Conservation (phyloP, 495 filamentous ascomycete species). For the Aspergillus bridgeri region DNA sequence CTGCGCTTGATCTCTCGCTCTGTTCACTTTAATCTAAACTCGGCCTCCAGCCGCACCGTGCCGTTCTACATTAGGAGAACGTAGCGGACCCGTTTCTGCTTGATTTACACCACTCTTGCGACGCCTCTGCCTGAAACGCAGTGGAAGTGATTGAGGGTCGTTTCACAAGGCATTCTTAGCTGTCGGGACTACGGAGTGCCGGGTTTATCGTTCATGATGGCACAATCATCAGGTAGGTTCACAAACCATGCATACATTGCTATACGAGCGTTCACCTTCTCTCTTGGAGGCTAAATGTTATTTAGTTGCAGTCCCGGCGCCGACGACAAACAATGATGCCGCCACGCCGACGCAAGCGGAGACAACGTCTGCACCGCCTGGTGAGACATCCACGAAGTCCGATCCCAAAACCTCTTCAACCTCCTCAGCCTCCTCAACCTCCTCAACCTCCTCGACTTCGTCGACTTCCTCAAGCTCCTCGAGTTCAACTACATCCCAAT, state of each 20-base stretch:
- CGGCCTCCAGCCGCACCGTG: not conserved
- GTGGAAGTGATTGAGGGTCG: not conserved
- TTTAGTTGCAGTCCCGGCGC: constrained; percentile 2
- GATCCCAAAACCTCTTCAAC: constrained; percentile 15
- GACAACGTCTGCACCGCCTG: constrained; percentile 10
- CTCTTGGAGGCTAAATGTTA: not conserved
- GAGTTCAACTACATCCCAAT: constrained; percentile 15
- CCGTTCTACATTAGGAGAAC: not conserved
- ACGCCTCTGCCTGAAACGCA: not conserved
- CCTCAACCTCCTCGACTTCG: constrained; percentile 24
- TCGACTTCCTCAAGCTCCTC: constrained; percentile 21
- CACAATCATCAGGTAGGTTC: not conserved
- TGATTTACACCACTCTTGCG: not conserved
- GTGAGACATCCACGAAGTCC: constrained; percentile 11
- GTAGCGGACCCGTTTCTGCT: not conserved
- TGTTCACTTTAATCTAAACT: not conserved
- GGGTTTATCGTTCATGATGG: not conserved
- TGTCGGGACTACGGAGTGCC: not conserved
- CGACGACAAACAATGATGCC: constrained; percentile 14
- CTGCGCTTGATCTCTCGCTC: not conserved
- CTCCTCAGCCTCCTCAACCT: constrained; percentile 23
- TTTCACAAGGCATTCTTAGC: not conserved
- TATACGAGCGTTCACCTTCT: not conserved
- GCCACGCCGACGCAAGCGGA: constrained; percentile 4
- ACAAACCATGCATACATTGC: not conserved